Base-by-base conservation (phyloP, 306 rosid species). In the Sicyos edulis region DNA sequence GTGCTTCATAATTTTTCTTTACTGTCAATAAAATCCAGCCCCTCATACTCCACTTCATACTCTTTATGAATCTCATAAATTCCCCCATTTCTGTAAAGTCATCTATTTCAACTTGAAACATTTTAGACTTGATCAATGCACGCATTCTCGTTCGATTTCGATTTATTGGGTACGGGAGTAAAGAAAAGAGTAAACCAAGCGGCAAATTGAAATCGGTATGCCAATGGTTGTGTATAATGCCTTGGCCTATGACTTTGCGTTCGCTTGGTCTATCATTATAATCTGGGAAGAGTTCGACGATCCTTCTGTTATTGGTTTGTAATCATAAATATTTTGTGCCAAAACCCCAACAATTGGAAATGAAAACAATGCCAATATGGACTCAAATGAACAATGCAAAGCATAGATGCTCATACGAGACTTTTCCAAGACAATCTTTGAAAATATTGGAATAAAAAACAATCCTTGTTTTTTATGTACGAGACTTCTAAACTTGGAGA, bases 321-420 rank as follows among this genome's bases (percentile, higher is more conserved):
- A 92, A 24, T 96, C 97, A 61, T 86, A 92, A 75, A 85, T 75
- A 81, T 76, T 83, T 83, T 92, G 95, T 1, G 97, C 85, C 58
- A 92, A 92, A 76, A 92, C 89, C 37, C 97, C 97, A 13, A 92
- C 97, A 83, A 92, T 71, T 10, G 97, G 97, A 78, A 95, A 95
- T 5, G 97, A 96, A 65, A 88, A 58, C 5, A 96, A 86, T 79
- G 97, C 89, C 71, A 92, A 82, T 0, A 96, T 88, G 60, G 92
- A 96, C 77, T 92, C 96, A 5, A 89, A 89, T 54, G 97, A 96
- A 6, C 96, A 86, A 74, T 92, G 96, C 70, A 92, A 92, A 14
- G 96, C 97, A 57, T 92, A 92, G 53, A 92, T 88, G 95, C 89
- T 92, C 59, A 96, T 92, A 51, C 95, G 83, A 75, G 89, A 96